Evolutionary conservation across 768 basidiomycete genomes (phyloP).

Genomic region (Pleurotus ostreatus): DNA sequence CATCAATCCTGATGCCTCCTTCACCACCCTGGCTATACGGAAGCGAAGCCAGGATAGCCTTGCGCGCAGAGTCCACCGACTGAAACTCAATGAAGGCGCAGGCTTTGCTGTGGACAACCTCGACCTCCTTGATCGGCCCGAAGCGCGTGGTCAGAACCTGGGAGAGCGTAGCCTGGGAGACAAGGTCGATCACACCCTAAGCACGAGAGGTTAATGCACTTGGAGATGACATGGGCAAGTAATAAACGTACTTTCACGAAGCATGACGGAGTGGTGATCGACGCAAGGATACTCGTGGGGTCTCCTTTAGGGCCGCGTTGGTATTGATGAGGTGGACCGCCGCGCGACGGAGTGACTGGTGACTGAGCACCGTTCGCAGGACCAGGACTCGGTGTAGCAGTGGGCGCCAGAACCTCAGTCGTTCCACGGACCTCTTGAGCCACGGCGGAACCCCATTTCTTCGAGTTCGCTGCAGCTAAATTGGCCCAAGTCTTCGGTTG

Average conservation of each 20-base stretch:
- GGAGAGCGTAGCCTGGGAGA: slow-evolving; percentile 49
- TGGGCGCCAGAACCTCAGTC: slow-evolving; percentile 47
- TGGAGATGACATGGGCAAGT: neutral
- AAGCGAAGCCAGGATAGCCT: slow-evolving; percentile 77
- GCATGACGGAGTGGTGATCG: slow-evolving; percentile 69
- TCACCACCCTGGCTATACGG: slow-evolving; percentile 73
- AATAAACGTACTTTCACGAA: slow-evolving; percentile 78
- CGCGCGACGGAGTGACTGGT: slow-evolving; percentile 20
- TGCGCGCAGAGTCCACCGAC: slow-evolving; percentile 72
- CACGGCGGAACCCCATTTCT: slow-evolving; percentile 83
- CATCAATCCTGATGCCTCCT: slow-evolving; percentile 80
- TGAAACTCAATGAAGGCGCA: slow-evolving; percentile 95
- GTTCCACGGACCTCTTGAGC: slow-evolving; percentile 75
- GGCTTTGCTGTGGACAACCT: slow-evolving; percentile 82
- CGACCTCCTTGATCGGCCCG: slow-evolving; percentile 81
- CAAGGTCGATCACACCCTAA: slow-evolving; percentile 69
- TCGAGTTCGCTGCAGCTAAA: slow-evolving; percentile 76
- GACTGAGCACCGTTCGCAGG: slow-evolving; percentile 37
- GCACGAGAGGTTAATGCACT: slow-evolving; percentile 5
- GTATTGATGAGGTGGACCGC: slow-evolving; percentile 31
- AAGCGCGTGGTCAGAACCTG: slow-evolving; percentile 57
- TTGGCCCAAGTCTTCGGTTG: slow-evolving; percentile 89
- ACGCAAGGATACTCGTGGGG: slow-evolving; percentile 36
- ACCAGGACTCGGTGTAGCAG: slow-evolving; percentile 24
- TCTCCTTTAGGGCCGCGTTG: slow-evolving; percentile 15